A percentile compares a stretch with the other conserved stretches of the same genome.
Evolutionary conservation across 371 early-diverging fungal species (phyloP).

Genomic region (Mortierella sp.): DNA sequence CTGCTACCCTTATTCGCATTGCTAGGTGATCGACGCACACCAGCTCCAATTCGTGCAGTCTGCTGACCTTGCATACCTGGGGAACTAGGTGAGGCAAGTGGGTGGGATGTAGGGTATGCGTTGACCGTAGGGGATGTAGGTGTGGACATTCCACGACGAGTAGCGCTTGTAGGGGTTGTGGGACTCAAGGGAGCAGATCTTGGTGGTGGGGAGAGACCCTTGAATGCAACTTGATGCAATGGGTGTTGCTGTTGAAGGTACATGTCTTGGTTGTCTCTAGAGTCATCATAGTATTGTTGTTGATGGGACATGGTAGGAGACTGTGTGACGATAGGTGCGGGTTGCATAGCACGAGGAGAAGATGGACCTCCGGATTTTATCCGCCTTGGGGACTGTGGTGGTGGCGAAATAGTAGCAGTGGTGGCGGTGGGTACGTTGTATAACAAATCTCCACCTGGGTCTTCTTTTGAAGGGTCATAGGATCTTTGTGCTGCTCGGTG

Average conservation of each 20-base stretch:
- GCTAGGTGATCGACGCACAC: conserved; percentile 10
- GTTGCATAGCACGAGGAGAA: conserved; percentile 3
- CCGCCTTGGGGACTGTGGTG: conserved; percentile 6
- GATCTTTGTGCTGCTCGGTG: conserved; percentile 26
- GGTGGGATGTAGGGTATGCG: background rate
- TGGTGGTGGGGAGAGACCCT: conserved; percentile 49
- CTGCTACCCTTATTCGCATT: background rate
- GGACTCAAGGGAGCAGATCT: conserved; percentile 15
- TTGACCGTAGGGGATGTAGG: conserved; percentile 4
- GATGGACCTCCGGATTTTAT: background rate
- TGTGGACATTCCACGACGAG: conserved; percentile 5
- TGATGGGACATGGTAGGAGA: conserved; percentile 4
- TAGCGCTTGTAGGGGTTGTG: background rate
- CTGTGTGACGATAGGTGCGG: background rate
- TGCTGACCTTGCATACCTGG: conserved; percentile 6
- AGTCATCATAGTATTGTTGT: conserved; percentile 4
- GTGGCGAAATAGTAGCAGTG: background rate
- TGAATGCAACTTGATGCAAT: conserved; percentile 43
- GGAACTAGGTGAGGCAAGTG: conserved; percentile 5
- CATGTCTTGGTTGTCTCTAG: background rate
- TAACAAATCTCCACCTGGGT: conserved; percentile 10
- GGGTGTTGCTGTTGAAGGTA: conserved; percentile 43
- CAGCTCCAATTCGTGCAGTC: conserved; percentile 15
- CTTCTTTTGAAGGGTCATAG: conserved; percentile 7
- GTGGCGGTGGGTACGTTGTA: background rate